Evolutionary conservation across 371 early-diverging fungal genomes (phyloP).

Genomic region (Nematocida parisii): DNA sequence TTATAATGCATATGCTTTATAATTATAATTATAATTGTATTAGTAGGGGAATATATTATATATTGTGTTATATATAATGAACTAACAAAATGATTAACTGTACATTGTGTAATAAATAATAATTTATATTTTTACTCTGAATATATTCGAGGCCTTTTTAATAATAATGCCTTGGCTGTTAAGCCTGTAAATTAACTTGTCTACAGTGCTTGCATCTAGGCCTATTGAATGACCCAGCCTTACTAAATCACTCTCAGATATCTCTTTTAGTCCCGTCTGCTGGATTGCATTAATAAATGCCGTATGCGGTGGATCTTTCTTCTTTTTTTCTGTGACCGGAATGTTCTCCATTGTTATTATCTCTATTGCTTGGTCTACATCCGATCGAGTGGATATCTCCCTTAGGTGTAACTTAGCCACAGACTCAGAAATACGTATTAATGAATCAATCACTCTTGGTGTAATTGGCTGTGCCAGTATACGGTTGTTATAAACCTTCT

Average conservation of each 20-base stretch:
- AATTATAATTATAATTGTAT: no score
- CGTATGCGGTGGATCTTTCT: slow-evolving; percentile 28
- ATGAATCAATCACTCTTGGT: slow-evolving; percentile 61
- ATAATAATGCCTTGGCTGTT: slow-evolving; percentile 62
- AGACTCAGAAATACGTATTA: slow-evolving; percentile 65
- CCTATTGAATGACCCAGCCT: slow-evolving; percentile 24
- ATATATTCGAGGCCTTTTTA: slow-evolving; percentile 54
- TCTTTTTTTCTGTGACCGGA: slow-evolving; percentile 24
- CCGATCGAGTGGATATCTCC: slow-evolving; percentile 56
- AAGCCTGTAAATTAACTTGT: slow-evolving; percentile 56
- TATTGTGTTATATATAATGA: no score
- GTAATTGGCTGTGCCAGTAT: slow-evolving; percentile 21
- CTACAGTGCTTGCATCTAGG: slow-evolving; percentile 3
- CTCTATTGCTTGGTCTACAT: slow-evolving; percentile 64
- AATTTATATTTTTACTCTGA: slow-evolving; percentile 39
- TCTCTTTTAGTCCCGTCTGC: slow-evolving; percentile 5
- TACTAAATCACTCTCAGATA: slow-evolving; percentile 34
- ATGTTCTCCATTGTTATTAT: slow-evolving; percentile 58
- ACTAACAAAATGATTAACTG: no score
- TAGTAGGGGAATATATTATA: no score
- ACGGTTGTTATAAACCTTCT: slow-evolving; percentile 13
- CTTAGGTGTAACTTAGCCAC: slow-evolving; percentile 64
- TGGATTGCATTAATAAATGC: slow-evolving; percentile 20
- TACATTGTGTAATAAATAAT: background rate
- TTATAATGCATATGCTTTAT: no score